phyloP scores from a whole-genome alignment of 2,329 filamentous ascomycete species.

The Trichoderma sp. region DNA sequence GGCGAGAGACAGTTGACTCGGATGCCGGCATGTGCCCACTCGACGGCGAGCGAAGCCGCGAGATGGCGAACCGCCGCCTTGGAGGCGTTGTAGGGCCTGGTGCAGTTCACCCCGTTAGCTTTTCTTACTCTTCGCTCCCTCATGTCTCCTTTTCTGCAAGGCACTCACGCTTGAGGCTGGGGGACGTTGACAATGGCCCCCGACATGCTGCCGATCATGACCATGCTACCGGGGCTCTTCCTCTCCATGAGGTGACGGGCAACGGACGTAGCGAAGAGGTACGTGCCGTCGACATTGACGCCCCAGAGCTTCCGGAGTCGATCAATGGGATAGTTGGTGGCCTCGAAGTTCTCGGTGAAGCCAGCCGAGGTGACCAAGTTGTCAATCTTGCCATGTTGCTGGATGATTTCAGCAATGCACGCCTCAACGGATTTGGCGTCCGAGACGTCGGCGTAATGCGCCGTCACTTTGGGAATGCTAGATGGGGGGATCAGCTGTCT shows the following conservation, averaged over 20 bases:
- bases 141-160: background rate
- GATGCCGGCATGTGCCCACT: constrained; percentile 87
- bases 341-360: constrained; percentile 94
- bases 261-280: constrained; percentile 80
- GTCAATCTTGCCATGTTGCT: constrained; percentile 77
- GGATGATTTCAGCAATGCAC: constrained; percentile 64
- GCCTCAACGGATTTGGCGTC: constrained; percentile 75
- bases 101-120: background rate
- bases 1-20: constrained; percentile 94
- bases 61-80: constrained; percentile 92
- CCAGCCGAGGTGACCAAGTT: constrained; percentile 94
- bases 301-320: constrained; percentile 91
- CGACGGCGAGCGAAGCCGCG: constrained; percentile 83
- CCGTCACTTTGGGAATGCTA: constrained; percentile 79
- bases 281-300: constrained; percentile 91
- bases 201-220: constrained; percentile 95
- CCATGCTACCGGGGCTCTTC: constrained; percentile 78
- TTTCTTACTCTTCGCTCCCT: background rate
- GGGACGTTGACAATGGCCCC: constrained; percentile 93
- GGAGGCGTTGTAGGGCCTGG: constrained; percentile 81
- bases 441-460: constrained; percentile 87
- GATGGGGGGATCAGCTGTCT: background rate
- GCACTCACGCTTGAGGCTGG: constrained; percentile 75
- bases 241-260: constrained; percentile 87
- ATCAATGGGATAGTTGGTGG: constrained; percentile 86